Conservation (phyloP, 176 grass and related monocot genomes). For the Phoenix dactylifera region DNA sequence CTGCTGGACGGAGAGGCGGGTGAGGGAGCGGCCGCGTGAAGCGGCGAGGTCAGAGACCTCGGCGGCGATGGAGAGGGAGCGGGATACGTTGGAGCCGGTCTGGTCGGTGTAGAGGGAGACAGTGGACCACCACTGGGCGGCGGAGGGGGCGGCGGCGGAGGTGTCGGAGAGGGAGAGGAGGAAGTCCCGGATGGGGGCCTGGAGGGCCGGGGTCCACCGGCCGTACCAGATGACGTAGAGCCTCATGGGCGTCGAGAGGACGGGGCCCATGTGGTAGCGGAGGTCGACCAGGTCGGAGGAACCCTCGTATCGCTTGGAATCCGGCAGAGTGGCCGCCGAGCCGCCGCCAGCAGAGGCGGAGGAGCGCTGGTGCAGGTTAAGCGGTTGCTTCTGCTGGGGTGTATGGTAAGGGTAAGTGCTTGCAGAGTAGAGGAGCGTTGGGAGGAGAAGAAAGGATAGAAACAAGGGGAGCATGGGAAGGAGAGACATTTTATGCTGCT, state of each 20-base stretch:
- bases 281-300: background rate
- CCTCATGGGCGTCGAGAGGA: conserved; percentile 9
- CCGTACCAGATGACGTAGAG: conserved; percentile 13
- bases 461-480: background rate
- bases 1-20: conserved; percentile 5
- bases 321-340: background rate
- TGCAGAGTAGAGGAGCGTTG: background rate
- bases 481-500: too few species aligned
- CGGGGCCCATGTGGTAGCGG: conserved; percentile 10
- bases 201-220: background rate
- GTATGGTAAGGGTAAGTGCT: background rate
- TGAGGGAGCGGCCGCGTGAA: conserved; percentile 2
- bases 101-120: conserved; percentile 13
- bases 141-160: background rate
- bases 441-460: background rate
- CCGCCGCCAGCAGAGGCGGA: background rate
- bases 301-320: conserved; percentile 1
- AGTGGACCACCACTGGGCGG: conserved; percentile 9
- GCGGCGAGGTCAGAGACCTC: conserved; percentile 1
- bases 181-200: conserved; percentile 7
- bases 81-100: conserved; percentile 11
- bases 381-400: background rate
- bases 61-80: conserved; percentile 1
- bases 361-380: background rate
- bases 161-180: conserved; percentile 5